phyloP scores from a whole-genome alignment of 139 green algal species.

The Astrephomene gubernaculifera region DNA sequence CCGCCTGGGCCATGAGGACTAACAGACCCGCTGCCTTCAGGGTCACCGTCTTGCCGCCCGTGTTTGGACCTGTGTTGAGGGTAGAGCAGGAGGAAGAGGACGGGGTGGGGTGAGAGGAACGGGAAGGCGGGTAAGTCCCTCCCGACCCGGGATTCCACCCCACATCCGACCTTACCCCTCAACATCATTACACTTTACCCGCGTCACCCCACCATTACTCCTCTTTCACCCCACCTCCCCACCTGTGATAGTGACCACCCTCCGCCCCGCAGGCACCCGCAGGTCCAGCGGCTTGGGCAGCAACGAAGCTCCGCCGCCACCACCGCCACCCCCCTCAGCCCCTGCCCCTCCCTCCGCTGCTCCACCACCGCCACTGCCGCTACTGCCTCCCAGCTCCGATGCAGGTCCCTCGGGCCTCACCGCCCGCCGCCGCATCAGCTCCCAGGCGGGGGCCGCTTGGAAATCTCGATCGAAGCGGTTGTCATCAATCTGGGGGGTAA shows the following conservation, averaged over 20 bases:
- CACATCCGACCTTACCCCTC: background rate
- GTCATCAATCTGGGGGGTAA: conserved; percentile 60
- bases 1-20: conserved; percentile 87
- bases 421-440: conserved; percentile 35
- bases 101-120: background rate
- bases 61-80: conserved; percentile 59
- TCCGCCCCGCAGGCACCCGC: conserved; percentile 43
- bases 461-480: conserved; percentile 62
- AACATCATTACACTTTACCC: too few species aligned
- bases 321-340: too few species aligned
- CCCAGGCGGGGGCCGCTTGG: conserved; percentile 44
- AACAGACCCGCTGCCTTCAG: conserved; percentile 92
- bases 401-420: background rate
- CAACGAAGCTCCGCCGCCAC: too few species aligned
- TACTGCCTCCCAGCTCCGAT: background rate
- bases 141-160: background rate
- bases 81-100: background rate
- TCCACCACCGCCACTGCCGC: background rate
- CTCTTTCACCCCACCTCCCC: background rate
- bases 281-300: conserved; percentile 64
- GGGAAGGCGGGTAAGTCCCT: too few species aligned
- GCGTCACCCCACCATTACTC: background rate
- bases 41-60: conserved; percentile 93
- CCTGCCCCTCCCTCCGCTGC: background rate
- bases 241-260: conserved; percentile 73